Evolutionary conservation across 306 rosid species (phyloP), one percentile per base, ranked within the genome.

Genomic region (Trichosanthes truncata): DNA sequence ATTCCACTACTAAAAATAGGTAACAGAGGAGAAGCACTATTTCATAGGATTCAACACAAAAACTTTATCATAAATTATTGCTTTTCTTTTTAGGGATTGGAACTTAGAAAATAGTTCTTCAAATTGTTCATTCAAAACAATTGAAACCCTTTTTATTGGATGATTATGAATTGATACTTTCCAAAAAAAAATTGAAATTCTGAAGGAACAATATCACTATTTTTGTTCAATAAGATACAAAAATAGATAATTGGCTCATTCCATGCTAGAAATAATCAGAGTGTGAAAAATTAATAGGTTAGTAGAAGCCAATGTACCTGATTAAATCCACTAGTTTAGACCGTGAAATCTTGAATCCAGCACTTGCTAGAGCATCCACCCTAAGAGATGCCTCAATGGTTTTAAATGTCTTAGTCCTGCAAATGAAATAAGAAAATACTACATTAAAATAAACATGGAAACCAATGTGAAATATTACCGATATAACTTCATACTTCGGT

Each of bases 281-380:
- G 29, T 41, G 53, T 9, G 53, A 35, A 14, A 63, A 4, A 17
- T 6, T 36, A 33, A 33, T 43, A 40, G 41, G 41, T 62, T 60
- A 18, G 61, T 71, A 40, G 79, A 80, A 57, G 26, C 63, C 23
- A 68, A 18, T 23, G 9, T 80, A 94, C 98, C 95, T 86, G 85
- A 94, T 89, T 77, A 91, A 81, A 81, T 91, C 93, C 85, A 91
- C 98, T 76, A 94, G 85, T 88, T 94, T 94, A 35, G 98, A 89
- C 59, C 98, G 90, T 9, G 98, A 94, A 77, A 94, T 82, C 85
- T 91, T 94, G 82, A 88, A 94, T 77, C 98, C 98, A 4, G 98
- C 98, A 82, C 98, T 94, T 35, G 97, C 98, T 26, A 94, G n/a
- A 41, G 98, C 97, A 84, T 94, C 98, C 52, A 94, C 89, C 80